These are phyloP conservation scores for Huntiella savannae DNA, from an alignment of 2,329 filamentous ascomycete species.

Conservation along the genomic window DNA sequence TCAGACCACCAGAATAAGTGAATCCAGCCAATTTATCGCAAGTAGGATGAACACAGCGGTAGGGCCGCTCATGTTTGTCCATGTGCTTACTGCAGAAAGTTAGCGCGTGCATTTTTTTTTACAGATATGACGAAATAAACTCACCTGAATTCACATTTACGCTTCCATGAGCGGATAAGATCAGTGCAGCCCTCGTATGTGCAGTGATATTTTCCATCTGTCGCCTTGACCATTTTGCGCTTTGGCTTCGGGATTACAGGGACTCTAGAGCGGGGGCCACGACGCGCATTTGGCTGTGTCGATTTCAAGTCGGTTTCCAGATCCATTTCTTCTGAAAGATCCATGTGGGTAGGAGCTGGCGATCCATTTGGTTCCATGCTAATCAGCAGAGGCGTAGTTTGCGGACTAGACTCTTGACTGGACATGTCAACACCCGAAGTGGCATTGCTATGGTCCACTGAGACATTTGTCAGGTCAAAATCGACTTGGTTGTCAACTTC, in stretches of 20 bases:
- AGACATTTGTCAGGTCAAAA: background rate
- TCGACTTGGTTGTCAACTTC: slow-evolving; percentile 1
- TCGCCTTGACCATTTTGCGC: slow-evolving; percentile 39
- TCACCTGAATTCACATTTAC: slow-evolving; percentile 91
- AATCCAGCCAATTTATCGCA: slow-evolving; percentile 89
- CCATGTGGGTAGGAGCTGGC: background rate
- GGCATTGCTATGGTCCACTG: background rate
- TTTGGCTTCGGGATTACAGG: slow-evolving; percentile 34
- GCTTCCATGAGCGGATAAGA: slow-evolving; percentile 45
- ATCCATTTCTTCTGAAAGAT: background rate
- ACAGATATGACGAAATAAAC: slow-evolving; percentile 19
- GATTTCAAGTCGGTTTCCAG: too few relatives aligned
- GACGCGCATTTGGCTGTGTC: slow-evolving; percentile 17
- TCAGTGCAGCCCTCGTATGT: slow-evolving; percentile 49
- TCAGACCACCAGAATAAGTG: slow-evolving; percentile 78
- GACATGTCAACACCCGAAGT: background rate
- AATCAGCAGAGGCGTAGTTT: background rate
- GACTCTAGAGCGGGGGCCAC: slow-evolving; percentile 21
- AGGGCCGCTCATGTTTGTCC: slow-evolving; percentile 92
- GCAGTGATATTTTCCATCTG: slow-evolving; percentile 61
- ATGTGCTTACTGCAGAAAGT: slow-evolving; percentile 63
- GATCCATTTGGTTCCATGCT: background rate
- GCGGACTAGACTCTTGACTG: too few relatives aligned
- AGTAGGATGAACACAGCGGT: slow-evolving; percentile 62
- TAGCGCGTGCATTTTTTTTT: background rate